Percentiles rank a stretch among this genome's conserved stretches.
These are phyloP conservation scores for Penicillium sp. DNA, from an alignment of 2,329 filamentous ascomycete species.

Conservation along the genomic window DNA sequence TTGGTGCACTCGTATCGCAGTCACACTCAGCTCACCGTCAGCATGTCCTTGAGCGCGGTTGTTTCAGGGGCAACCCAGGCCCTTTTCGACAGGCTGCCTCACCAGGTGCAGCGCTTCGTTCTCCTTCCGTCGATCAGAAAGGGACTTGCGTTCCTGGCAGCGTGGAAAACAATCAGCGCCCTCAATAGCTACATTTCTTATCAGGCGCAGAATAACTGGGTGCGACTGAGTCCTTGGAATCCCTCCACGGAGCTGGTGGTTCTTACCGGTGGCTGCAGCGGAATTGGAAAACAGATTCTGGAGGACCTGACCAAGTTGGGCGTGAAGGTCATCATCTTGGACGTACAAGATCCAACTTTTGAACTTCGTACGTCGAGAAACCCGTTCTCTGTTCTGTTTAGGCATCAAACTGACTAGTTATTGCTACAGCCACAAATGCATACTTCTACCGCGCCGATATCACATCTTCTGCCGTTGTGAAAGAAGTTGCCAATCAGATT, in stretches of 20 bases:
- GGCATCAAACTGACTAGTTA: neutral
- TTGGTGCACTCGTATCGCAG: neutral
- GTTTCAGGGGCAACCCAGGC: neutral
- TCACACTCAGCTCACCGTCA: neutral
- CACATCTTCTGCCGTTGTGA: conserved; percentile 21
- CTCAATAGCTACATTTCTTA: neutral
- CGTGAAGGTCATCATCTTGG: conserved; percentile 16
- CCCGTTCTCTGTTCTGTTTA: neutral
- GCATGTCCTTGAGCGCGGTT: neutral
- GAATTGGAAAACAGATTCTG: conserved; percentile 24
- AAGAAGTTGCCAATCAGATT: conserved; percentile 32
- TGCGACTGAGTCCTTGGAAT: conserved; percentile 6
- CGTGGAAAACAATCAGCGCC: neutral
- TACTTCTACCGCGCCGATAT: conserved; percentile 33
- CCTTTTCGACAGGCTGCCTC: neutral
- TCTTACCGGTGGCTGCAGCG: conserved; percentile 22
- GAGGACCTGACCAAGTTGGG: conserved; percentile 12
- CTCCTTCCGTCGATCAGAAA: neutral
- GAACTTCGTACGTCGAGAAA: conserved; percentile 3
- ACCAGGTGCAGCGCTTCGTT: neutral
- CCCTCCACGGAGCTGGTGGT: conserved; percentile 19
- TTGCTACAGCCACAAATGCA: neutral
- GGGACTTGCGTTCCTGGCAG: neutral
- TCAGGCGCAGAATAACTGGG: neutral
- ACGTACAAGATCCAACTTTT: conserved; percentile 8